Evolutionary conservation across 345 rosid species (phyloP).

Genomic region (Lumnitzera littorea): DNA sequence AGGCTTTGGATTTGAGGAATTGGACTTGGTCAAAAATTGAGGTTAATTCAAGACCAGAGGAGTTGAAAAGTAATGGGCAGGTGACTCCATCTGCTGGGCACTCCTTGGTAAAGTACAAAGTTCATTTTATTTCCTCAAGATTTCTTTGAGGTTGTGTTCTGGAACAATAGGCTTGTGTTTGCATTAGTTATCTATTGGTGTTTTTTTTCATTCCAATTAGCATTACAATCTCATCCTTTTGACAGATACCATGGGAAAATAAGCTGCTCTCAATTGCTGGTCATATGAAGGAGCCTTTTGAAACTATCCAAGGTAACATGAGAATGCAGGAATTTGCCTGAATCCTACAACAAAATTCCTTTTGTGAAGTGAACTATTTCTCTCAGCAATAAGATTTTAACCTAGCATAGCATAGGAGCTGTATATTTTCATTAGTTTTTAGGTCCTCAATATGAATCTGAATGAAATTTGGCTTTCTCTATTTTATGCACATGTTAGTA

Average conservation of each 20-base stretch:
- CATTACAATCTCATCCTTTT: constrained; percentile 9
- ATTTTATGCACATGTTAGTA: no score
- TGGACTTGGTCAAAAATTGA: constrained; percentile 96
- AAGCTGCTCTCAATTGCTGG: constrained; percentile 91
- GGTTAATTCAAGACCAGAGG: constrained; percentile 48
- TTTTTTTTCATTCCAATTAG: constrained; percentile 12
- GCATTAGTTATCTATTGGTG: background rate
- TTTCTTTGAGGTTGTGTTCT: no score
- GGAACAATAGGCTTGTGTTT: constrained; percentile 1
- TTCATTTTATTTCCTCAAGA: background rate
- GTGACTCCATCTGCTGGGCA: constrained; percentile 90
- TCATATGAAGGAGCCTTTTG: constrained; percentile 88
- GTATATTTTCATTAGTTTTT: no score
- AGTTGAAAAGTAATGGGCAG: constrained; percentile 35
- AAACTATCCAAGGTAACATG: constrained; percentile 69
- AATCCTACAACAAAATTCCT: background rate
- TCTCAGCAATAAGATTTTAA: no score
- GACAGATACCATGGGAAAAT: constrained; percentile 86
- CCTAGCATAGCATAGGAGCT: no score
- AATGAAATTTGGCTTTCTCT: no score
- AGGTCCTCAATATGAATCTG: no score
- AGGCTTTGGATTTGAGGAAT: constrained; percentile 91
- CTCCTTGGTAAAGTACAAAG: constrained; percentile 65
- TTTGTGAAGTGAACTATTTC: no score
- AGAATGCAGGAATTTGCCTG: background rate